Evolutionary conservation across 2,329 filamentous ascomycete genomes (phyloP), one percentile per base, ranked within the genome.

Genomic region (Coniochaeta sp.): DNA sequence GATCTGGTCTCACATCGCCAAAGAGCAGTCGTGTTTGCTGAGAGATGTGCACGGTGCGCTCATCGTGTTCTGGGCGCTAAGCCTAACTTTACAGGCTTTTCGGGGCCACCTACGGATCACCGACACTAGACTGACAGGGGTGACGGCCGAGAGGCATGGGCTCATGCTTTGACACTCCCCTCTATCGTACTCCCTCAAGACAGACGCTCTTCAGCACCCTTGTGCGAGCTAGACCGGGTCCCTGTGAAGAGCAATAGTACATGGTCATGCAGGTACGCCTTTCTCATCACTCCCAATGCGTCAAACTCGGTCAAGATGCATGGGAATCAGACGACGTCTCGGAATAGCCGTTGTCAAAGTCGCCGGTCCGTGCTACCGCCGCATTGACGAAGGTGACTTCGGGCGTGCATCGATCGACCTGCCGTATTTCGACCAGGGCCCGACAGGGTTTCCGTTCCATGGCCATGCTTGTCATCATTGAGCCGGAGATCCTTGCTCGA

Each of bases 351-450:
- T 26, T 42, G 38, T 22, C 38, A 42, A 24, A 42, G 14, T 26
- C 38, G 9, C 38, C 38, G 35, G 48, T 51, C 52, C 32, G 38
- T 47, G 45, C 50, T 27, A 52, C 46, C 40, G 48, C 48, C 35
- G 38, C 28, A 47, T 49, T 32, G 26, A 40, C 30, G 18, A 22
- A 26, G 26, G 22, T 26, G 18, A 24, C 13, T 38, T 24, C 18
- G 18, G 4, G 18, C 20, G 22, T 6, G 20, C 33, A 22, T 13
- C 20, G 49, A 50, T 28, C 18, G 45, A 52, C 51, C 51, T 52
- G 51, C 51, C 51, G 51, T 28, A 49, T 52, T 42, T 49, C 32
- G 51, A 52, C 45, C 40, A 49, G 38, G 22, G 18, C 33, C 51
- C 46, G 51, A 42, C 46, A 48, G 22, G 31, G 45, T 52, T 24